Base-by-base conservation (phyloP, 2,329 filamentous ascomycete species). In the Chaetomium strumarium region DNA sequence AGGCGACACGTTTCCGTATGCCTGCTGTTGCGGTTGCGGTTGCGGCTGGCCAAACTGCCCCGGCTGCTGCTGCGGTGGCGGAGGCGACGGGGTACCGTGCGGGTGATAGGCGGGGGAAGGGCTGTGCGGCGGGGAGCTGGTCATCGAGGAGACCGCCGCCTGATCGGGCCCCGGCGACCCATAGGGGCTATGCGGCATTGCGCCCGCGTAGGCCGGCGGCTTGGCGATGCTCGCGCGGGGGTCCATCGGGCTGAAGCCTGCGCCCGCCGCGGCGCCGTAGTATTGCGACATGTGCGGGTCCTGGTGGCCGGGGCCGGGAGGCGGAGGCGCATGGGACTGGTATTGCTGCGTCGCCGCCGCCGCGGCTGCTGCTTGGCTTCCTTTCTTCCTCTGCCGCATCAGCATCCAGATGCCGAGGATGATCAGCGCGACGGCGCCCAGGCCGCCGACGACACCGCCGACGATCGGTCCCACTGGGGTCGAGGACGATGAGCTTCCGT, bases 371-470 rank as follows among this genome's bases (percentile, higher is more conserved):
- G 36, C 38, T 3, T 30, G 29, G 29, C 42, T 50, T 12, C 11
- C 24, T 10, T 43, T 19, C 13, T 19, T 12, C 36, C 60, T 57
- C 34, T 59, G 56, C 31, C 66, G 67, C 34, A 64, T 45, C n/a
- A 70, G 31, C 46, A 64, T 60, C 49, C 66, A 63, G 53, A 60
- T 58, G 38, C 55, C 64, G n/a, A 65, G 41, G 46, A 47, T 53
- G 51, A 68, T 57, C 6, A 68, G 53, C 14, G 51, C 66, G 20
- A 70, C 42, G n/a, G 60, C 61, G 24, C 52, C 64, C 1, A 66
- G 42, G 14, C 62, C 67, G 51, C 62, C 66, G 2, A 69, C 62
- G 8, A 64, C 67, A 34, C 67, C 67, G 30, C 67, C 67, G 3
- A 63, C 63, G 37, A 69, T 67, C 51, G 67, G 55, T 29, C 63